A percentile compares a stretch with the other conserved stretches of the same genome.
phyloP scores from a whole-genome alignment of 2,329 filamentous ascomycete species.

The Fusarium sterilihyphosum region DNA sequence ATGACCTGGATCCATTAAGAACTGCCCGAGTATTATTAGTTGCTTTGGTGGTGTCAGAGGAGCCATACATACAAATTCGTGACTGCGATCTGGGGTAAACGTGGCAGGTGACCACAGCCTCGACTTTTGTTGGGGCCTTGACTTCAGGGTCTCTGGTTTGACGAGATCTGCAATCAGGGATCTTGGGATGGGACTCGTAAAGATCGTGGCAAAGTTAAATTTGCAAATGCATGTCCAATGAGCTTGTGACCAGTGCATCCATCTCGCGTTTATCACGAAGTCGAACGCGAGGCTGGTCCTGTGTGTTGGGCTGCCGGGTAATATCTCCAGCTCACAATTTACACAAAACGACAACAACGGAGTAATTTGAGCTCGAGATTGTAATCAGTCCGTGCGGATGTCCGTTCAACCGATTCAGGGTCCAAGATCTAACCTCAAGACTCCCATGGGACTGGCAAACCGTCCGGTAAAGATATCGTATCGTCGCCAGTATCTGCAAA shows the following conservation, averaged over 20 bases:
- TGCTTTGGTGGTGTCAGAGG: conserved; percentile 56
- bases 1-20: conserved; percentile 65
- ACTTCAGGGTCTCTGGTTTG: not conserved
- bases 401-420: not conserved
- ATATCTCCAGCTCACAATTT: not conserved
- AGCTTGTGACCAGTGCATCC: not conserved
- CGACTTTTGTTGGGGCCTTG: conserved; percentile 11
- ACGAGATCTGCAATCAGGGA: not conserved
- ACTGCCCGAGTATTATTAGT: conserved; percentile 60
- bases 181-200: not conserved
- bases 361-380: not conserved
- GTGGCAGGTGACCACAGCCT: conserved; percentile 3
- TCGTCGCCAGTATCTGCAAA: not conserved
- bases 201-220: not conserved
- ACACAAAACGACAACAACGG: not conserved
- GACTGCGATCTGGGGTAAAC: not conserved
- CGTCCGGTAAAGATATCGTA: not conserved
- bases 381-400: not conserved
- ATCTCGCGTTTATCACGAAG: not conserved
- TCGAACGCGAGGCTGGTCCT: not conserved
- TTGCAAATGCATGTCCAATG: not conserved
- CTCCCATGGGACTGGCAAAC: not conserved
- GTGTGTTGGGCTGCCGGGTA: not conserved
- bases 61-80: conserved; percentile 46
- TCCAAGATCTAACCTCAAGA: not conserved